Conservation (phyloP, 176 grass and related monocot species). For the maize (Zea mays) region Zm-B73-REFERENCE-NAM-5.0 NC_050098.1:30670501-30671000, state of each 20-base stretch:
- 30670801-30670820: not conserved
- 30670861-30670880: conserved; percentile 17
- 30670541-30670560: conserved; percentile 52
- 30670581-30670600: not conserved
- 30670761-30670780: not conserved
- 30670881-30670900: conserved; percentile 14
- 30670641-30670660: not conserved
- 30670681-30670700: not conserved
- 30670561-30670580: not conserved
- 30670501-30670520: conserved; percentile 92
- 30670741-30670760: not conserved
- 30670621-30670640: not conserved
- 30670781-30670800: not conserved
- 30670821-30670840: conserved; percentile 16
- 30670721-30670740: not conserved
- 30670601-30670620: not conserved
- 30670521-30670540: conserved; percentile 75
- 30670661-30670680: not conserved
- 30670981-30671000: conserved; percentile 84
- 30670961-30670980: conserved; percentile 72
- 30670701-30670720: not conserved
- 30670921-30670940: conserved; percentile 64
- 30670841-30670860: conserved; percentile 8
- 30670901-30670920: conserved; percentile 44
- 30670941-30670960: conserved; percentile 64